Evolutionary conservation across 2,329 filamentous ascomycete species (phyloP).

Genomic region (Emmonsiellopsis sp.): DNA sequence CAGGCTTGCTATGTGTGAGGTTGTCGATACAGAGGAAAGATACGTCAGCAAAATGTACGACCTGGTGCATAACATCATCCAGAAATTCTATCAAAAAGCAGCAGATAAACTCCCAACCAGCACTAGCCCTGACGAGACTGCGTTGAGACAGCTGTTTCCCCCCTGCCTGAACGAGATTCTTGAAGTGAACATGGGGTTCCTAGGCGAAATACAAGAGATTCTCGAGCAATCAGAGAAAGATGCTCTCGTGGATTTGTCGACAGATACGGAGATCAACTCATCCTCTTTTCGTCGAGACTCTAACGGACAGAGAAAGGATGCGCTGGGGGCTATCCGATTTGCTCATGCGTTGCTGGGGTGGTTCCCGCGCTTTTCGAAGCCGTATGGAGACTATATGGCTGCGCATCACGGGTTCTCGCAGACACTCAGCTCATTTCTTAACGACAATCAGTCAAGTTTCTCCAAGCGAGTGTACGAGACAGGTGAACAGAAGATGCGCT

Average conservation of each 20-base stretch:
- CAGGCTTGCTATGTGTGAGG: conserved; percentile 78
- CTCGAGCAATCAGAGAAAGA: conserved; percentile 78
- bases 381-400: conserved; percentile 87
- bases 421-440: conserved; percentile 68
- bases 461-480: conserved; percentile 69
- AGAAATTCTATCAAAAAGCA: conserved; percentile 66
- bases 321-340: conserved; percentile 68
- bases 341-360: conserved; percentile 77
- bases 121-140: conserved; percentile 61
- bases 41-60: conserved; percentile 85
- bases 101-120: conserved; percentile 51
- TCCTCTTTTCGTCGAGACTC: conserved; percentile 38
- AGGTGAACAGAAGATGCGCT: conserved; percentile 84
- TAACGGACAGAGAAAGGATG: conserved; percentile 48
- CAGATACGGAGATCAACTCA: conserved; percentile 41
- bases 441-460: conserved; percentile 70
- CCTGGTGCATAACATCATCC: conserved; percentile 69
- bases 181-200: conserved; percentile 70
- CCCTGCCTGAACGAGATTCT: conserved; percentile 71
- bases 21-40: conserved; percentile 87
- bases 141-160: conserved; percentile 72
- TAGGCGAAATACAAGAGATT: conserved; percentile 64
- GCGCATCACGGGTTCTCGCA: conserved; percentile 81
- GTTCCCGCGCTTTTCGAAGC: conserved; percentile 86
- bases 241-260: conserved; percentile 66